A percentile compares a stretch with the other conserved stretches of the same genome.
Conservation (phyloP, 805 yeast genomes). For the Candida schatavii region DNA sequence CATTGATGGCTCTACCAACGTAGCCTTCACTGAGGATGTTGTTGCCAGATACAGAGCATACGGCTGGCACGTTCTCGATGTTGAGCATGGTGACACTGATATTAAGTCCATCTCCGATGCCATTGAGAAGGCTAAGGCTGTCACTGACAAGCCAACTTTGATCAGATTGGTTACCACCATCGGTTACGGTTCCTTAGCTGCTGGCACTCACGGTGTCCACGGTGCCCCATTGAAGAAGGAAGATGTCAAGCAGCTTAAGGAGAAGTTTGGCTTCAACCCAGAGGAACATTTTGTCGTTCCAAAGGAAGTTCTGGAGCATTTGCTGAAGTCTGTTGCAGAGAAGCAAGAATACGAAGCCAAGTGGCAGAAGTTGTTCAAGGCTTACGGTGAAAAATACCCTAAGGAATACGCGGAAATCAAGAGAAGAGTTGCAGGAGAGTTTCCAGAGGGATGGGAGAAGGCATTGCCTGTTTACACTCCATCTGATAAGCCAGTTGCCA, state of each 20-base stretch:
- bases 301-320: conserved; percentile 74
- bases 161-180: conserved; percentile 87
- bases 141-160: conserved; percentile 81
- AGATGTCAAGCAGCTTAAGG: conserved; percentile 84
- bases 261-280: conserved; percentile 85
- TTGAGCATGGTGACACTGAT: conserved; percentile 80
- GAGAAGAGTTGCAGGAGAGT: conserved; percentile 73
- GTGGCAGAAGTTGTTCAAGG: conserved; percentile 67
- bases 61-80: conserved; percentile 87
- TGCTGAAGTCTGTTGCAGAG: conserved; percentile 52
- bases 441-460: conserved; percentile 81
- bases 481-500: conserved; percentile 78
- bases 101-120: conserved; percentile 68
- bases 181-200: conserved; percentile 85
- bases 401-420: conserved; percentile 71
- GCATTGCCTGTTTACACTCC: conserved; percentile 77
- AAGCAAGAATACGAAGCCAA: conserved; percentile 68
- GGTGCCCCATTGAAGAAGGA: conserved; percentile 95
- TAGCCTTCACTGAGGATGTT: conserved; percentile 93
- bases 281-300: conserved; percentile 76
- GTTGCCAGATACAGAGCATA: conserved; percentile 79
- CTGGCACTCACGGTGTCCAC: conserved; percentile 91
- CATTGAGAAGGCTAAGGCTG: conserved; percentile 74
- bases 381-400: conserved; percentile 70
- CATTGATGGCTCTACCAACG: conserved; percentile 88